Percentiles rank a stretch among this genome's conserved stretches.
phyloP scores from a whole-genome alignment of 148 eudicot species.

The Amaranthus palmeri region DNA sequence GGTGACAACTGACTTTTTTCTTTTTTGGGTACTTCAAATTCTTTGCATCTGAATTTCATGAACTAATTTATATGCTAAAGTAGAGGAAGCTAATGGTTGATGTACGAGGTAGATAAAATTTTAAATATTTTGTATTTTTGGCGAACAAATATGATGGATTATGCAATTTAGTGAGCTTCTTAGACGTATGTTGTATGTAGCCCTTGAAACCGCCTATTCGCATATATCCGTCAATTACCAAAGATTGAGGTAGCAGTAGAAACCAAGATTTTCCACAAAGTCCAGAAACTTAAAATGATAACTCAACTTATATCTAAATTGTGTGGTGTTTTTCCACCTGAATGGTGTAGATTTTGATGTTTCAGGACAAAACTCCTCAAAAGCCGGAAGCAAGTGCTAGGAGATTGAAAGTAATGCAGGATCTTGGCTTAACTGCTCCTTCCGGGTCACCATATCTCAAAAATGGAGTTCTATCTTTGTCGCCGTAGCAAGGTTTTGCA shows the following conservation, averaged over 20 bases:
- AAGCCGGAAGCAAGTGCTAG: constrained; percentile 40
- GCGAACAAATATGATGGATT: neutral
- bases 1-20: neutral
- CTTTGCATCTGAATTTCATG: neutral
- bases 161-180: neutral
- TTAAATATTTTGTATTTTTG: too few relatives aligned
- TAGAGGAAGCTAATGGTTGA: neutral
- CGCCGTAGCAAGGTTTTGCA: constrained; percentile 7
- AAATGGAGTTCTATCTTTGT: constrained; percentile 20
- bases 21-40: neutral
- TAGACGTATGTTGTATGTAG: neutral
- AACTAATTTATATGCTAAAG: neutral
- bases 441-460: constrained; percentile 51
- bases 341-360: neutral
- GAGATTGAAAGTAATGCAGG: constrained; percentile 63
- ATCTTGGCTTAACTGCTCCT: constrained; percentile 65
- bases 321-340: neutral
- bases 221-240: neutral
- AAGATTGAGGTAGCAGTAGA: neutral
- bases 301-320: too few relatives aligned
- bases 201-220: neutral
- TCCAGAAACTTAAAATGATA: neutral
- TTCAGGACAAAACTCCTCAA: constrained; percentile 28
- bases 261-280: neutral
- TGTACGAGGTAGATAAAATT: neutral